Base-by-base conservation (phyloP, 139 green algal species). In the Desmodesmus armatus region DNA sequence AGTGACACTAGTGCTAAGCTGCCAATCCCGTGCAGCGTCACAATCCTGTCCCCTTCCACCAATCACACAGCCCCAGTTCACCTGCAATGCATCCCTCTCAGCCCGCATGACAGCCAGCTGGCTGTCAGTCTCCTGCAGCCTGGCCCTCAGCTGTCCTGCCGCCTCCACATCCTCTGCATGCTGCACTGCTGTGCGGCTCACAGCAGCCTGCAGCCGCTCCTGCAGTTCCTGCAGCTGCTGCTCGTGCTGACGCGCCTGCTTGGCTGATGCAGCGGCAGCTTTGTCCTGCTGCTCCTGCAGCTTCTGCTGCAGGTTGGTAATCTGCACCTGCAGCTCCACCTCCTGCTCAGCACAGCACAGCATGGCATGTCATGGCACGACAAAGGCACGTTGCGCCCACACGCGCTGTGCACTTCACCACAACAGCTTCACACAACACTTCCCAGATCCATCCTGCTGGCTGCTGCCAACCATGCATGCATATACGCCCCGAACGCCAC, bases 261-360 rank as follows among this genome's bases (percentile, higher is more conserved):
- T 71, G 23, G 76, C 76, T 82, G 76, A 65, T 21, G 65, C 51
- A 13, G 83, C 63, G 5, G 83, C 49, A 1, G 51, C 75, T 53
- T 90, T 84, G 75, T 89, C 85, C 60, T 89, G 72, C n/a, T 87
- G 33, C 1, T 83, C 79, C 33, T 70, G 63, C 65, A 84, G 74
- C 49, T 74, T 41, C 65, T 63, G 73, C 39, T 84, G 55, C 23
- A 91, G 53, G 44, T 65, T 75, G 43, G 75, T 83, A 31, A 88
- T 35, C 55, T 80, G 39, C 35, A 69, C 69, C 21, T 53, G 37
- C 27, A 83, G 29, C 82, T 89, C 88, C 3, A 39, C 62, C 5
- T 72, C 65, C 49, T 87, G 81, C 51, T 6, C 4, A 37, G 13
- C 29, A 65, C 21, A 31, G 19, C 19, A n/a, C 47, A 81, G 33